phyloP scores from a whole-genome alignment of 73 alveolate genomes.

The Paramecium tetraurelia region DNA sequence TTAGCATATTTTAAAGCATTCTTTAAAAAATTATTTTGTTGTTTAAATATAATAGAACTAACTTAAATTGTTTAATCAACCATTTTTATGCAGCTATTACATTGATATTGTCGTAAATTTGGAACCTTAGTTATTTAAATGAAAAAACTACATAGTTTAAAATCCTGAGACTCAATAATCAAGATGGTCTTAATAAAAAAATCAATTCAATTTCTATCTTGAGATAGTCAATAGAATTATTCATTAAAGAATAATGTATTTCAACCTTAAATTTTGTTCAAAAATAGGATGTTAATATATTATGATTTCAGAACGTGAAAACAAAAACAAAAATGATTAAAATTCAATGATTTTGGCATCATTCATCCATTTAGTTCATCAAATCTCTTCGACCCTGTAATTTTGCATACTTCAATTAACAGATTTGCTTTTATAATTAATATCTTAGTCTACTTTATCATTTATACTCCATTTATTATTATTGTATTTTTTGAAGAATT shows the following conservation, averaged over 20 bases:
- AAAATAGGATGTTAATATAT: neutral
- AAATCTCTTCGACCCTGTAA: conserved; percentile 16
- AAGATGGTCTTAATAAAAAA: too few species aligned
- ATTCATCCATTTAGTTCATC: conserved; percentile 19
- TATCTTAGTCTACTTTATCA: neutral
- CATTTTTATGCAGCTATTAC: too few species aligned
- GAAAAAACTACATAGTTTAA: too few species aligned
- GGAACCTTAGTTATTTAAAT: too few species aligned
- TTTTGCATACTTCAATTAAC: conserved; percentile 36
- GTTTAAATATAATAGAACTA: neutral
- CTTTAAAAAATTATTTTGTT: too few species aligned
- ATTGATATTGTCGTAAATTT: too few species aligned
- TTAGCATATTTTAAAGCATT: too few species aligned
- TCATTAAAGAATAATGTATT: too few species aligned
- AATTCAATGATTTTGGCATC: neutral
- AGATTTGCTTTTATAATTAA: neutral
- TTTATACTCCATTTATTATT: conserved; percentile 1
- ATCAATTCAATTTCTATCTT: too few species aligned
- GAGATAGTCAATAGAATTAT: too few species aligned
- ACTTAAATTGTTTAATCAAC: too few species aligned
- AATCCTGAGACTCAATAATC: too few species aligned
- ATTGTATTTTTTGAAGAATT: neutral
- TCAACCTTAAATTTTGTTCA: neutral
- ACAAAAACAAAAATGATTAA: neutral
- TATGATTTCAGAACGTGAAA: neutral